These are phyloP conservation scores for Begonia masoniana DNA, from an alignment of 306 rosid species.

Conservation along the genomic window DNA sequence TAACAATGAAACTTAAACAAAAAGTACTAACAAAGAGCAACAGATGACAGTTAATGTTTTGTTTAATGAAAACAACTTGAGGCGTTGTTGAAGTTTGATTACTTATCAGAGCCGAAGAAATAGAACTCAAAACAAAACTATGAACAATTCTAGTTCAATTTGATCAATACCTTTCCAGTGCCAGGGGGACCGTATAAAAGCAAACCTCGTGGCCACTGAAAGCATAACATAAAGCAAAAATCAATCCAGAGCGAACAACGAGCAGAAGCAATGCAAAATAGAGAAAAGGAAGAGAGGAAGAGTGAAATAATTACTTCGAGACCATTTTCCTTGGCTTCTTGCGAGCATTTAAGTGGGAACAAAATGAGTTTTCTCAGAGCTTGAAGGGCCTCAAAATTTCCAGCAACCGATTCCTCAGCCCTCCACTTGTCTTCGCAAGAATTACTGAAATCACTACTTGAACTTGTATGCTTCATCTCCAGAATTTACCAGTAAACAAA, in stretches of 20 bases:
- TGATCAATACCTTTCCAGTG: conserved; percentile 65
- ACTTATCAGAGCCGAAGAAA: no score
- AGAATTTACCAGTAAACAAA: no score
- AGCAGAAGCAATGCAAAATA: not conserved
- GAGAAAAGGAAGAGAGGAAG: not conserved
- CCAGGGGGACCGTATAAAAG: conserved; percentile 88
- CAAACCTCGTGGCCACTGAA: conserved; percentile 84
- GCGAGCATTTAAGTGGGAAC: conserved; percentile 46
- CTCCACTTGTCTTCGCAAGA: conserved; percentile 19
- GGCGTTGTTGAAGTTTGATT: no score
- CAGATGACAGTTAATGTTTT: no score
- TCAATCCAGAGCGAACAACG: conserved; percentile 1
- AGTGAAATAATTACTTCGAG: conserved; percentile 29
- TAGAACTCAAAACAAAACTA: no score
- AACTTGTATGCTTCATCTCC: not conserved
- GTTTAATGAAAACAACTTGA: no score
- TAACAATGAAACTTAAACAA: no score
- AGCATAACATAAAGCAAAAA: conserved; percentile 9
- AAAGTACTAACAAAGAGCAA: no score
- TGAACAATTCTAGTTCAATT: not conserved
- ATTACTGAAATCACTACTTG: conserved; percentile 4
- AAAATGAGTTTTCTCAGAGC: conserved; percentile 66
- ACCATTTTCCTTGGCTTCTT: conserved; percentile 48
- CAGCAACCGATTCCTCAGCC: conserved; percentile 73
- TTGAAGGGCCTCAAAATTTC: conserved; percentile 55